Percentiles rank a stretch among this genome's conserved stretches.
phyloP scores from a whole-genome alignment of 2,329 filamentous ascomycete genomes.

The Aspergillus ochraceoroseus region DNA sequence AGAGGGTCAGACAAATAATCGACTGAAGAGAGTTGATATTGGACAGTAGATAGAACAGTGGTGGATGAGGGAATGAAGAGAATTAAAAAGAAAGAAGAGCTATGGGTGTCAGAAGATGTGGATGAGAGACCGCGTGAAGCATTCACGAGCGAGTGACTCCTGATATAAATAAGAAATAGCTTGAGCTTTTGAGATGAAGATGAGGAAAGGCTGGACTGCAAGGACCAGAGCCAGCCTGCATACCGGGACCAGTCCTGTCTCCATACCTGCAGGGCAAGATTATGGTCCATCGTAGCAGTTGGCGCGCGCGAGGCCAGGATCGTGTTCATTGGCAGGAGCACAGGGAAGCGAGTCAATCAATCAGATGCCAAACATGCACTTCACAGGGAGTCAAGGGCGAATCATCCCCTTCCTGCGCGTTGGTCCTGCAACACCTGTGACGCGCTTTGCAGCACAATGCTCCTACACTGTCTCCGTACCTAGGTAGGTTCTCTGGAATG shows the following conservation, averaged over 20 bases:
- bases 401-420: conserved; percentile 13
- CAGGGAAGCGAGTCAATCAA: conserved; percentile 8
- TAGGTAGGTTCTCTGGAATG: not conserved
- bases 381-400: conserved; percentile 13
- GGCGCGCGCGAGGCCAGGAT: conserved; percentile 14
- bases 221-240: conserved; percentile 14
- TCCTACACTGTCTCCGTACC: too few species aligned
- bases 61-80: conserved; percentile 16
- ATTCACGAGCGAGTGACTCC: conserved; percentile 14
- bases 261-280: conserved; percentile 9
- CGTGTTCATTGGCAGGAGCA: conserved; percentile 14
- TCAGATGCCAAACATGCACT: conserved; percentile 16
- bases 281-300: conserved; percentile 13
- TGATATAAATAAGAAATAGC: conserved; percentile 18
- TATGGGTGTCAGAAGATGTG: conserved; percentile 18
- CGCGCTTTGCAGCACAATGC: too few species aligned
- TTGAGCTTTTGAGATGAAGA: conserved; percentile 4
- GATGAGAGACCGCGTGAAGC: conserved; percentile 19
- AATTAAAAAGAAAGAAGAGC: conserved; percentile 19
- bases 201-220: conserved; percentile 16
- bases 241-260: conserved; percentile 13
- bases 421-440: conserved; percentile 14
- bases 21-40: conserved; percentile 6
- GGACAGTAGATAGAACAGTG: conserved; percentile 15
- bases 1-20: conserved; percentile 9